These are phyloP conservation scores for Eurotiales sp. DNA, from an alignment of 2,329 filamentous ascomycete genomes.

Conservation along the genomic window DNA sequence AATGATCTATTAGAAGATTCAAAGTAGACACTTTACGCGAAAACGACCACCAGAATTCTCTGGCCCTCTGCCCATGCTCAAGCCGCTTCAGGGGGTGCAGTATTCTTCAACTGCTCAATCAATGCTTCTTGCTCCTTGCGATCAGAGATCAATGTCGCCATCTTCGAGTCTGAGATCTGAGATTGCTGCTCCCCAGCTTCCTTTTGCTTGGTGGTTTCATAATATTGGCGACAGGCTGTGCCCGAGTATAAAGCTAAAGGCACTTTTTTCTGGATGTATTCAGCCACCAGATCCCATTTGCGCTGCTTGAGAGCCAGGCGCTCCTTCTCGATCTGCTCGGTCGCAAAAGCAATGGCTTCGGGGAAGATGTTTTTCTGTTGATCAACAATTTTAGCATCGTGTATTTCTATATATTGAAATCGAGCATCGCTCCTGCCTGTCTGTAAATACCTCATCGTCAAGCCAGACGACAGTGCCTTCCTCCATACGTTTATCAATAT, in stretches of 20 bases:
- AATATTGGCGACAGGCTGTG: constrained; percentile 35
- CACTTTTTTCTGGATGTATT: constrained; percentile 39
- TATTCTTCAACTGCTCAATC: too few species aligned
- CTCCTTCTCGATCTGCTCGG: constrained; percentile 35
- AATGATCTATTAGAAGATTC: too few species aligned
- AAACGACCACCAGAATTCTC: too few species aligned
- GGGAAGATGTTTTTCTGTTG: constrained; percentile 5
- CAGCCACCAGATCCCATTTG: constrained; percentile 43
- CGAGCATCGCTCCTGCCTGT: too few species aligned
- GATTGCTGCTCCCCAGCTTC: too few species aligned
- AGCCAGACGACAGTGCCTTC: constrained; percentile 49
- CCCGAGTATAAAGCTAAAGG: constrained; percentile 42
- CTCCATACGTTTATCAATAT: constrained; percentile 45
- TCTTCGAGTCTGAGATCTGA: neutral
- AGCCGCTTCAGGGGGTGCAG: too few species aligned
- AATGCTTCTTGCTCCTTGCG: neutral
- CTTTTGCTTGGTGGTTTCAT: neutral
- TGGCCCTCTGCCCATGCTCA: too few species aligned
- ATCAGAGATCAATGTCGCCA: neutral
- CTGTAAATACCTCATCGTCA: too few species aligned
- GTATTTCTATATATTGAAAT: neutral
- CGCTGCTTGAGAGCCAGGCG: constrained; percentile 30
- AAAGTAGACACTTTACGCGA: too few species aligned
- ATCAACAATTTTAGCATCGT: constrained; percentile 32
- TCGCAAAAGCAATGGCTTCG: constrained; percentile 1